phyloP scores from a whole-genome alignment of 106 monocot genomes.

The Acorus gramineus region DNA sequence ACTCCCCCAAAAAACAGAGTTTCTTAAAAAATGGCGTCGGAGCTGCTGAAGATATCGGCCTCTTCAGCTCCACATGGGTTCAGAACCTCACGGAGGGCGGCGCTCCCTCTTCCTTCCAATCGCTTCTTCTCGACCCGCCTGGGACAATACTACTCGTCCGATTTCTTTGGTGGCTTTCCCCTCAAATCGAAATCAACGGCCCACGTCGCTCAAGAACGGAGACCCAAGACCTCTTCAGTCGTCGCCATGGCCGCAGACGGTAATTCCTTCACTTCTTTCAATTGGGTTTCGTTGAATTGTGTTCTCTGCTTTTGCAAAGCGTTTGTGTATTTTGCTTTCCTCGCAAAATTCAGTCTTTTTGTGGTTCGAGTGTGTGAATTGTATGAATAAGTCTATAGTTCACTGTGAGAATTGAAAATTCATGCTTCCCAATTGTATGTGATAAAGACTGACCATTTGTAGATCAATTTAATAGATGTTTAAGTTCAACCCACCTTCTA shows the following conservation, averaged over 20 bases:
- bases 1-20: too few relatives aligned
- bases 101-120: not conserved
- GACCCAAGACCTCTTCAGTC: slow-evolving; percentile 5
- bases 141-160: slow-evolving; percentile 10
- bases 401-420: not conserved
- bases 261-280: not conserved
- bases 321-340: too few relatives aligned
- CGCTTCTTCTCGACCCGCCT: slow-evolving; percentile 12
- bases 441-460: not conserved
- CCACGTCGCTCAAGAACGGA: slow-evolving; percentile 2
- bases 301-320: too few relatives aligned
- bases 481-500: not conserved
- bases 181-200: slow-evolving; percentile 1
- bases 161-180: slow-evolving; percentile 12
- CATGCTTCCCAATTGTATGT: not conserved
- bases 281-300: too few relatives aligned
- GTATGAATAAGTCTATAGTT: too few relatives aligned
- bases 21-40: too few relatives aligned
- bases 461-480: not conserved
- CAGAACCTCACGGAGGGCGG: not conserved
- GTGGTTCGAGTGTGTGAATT: too few relatives aligned
- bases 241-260: slow-evolving; percentile 23
- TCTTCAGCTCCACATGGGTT: too few relatives aligned
- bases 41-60: too few relatives aligned
- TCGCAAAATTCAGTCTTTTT: too few relatives aligned